Conservation (phyloP, 345 rosid species). For the Salix suchowensis region DNA sequence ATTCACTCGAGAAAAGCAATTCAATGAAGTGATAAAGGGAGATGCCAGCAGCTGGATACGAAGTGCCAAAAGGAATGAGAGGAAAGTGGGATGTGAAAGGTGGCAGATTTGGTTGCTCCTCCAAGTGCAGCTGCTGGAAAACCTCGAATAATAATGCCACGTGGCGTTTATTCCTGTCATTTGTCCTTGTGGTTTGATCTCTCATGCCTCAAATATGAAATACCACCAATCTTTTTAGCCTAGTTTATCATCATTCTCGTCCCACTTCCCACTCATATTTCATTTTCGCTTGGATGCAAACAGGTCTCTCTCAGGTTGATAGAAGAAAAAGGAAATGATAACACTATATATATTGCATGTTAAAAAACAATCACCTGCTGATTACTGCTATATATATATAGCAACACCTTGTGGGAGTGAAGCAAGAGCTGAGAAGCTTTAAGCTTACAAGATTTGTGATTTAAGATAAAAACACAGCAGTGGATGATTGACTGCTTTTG, state of each 20-base stretch:
- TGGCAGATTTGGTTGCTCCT: slow-evolving; percentile 20
- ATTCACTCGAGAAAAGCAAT: no score
- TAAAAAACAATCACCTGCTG: no score
- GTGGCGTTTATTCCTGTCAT: slow-evolving; percentile 18
- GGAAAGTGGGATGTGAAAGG: slow-evolving; percentile 13
- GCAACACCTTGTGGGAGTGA: slow-evolving; percentile 21
- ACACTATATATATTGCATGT: no score
- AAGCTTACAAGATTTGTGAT: slow-evolving; percentile 37
- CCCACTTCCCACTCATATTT: not conserved
- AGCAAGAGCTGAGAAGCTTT: slow-evolving; percentile 82
- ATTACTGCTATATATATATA: no score
- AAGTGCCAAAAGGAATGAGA: not conserved
- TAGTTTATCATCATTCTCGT: not conserved
- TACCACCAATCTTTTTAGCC: not conserved
- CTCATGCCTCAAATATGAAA: not conserved
- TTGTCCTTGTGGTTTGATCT: not conserved
- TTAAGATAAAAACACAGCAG: no score
- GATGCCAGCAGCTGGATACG: no score
- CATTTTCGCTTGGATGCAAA: no score
- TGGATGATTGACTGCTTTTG: no score
- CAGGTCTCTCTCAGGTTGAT: no score
- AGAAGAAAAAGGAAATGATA: no score
- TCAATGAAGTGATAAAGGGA: no score
- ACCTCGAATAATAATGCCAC: not conserved
- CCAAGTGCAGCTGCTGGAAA: not conserved